phyloP scores from a whole-genome alignment of 441 rosid species.

The Viola pubescens region DNA sequence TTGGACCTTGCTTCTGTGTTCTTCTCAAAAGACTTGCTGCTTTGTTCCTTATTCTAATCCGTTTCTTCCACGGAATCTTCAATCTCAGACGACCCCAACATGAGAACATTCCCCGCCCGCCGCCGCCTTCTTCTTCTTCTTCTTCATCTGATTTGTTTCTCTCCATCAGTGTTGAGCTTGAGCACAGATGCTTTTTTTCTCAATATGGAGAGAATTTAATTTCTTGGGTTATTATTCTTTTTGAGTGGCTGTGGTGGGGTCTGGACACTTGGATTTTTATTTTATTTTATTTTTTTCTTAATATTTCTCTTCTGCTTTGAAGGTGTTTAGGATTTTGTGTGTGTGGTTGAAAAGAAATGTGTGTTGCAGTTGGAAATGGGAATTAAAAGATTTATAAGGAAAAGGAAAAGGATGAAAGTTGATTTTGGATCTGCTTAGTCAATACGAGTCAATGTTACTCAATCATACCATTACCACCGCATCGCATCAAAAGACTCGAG shows the following conservation, averaged over 20 bases:
- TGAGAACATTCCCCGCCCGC: background rate
- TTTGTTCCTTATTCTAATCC: constrained; percentile 12
- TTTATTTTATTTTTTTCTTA: background rate
- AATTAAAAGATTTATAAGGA: too few species aligned
- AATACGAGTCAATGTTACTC: too few species aligned
- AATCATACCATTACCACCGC: too few species aligned
- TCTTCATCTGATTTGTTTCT: constrained; percentile 10
- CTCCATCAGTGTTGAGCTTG: background rate
- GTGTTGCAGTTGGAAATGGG: too few species aligned
- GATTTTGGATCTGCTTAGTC: too few species aligned
- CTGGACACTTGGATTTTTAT: too few species aligned
- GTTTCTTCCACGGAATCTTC: constrained; percentile 45
- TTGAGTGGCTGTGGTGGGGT: constrained; percentile 1
- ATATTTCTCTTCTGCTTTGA: background rate
- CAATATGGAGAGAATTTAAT: too few species aligned
- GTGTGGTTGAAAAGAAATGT: constrained; percentile 26
- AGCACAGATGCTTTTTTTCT: too few species aligned
- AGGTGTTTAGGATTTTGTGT: constrained; percentile 13
- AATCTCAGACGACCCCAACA: constrained; percentile 40
- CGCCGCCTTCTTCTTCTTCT: background rate
- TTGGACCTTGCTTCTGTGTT: constrained; percentile 22
- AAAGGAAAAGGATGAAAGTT: too few species aligned
- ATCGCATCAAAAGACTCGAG: too few species aligned
- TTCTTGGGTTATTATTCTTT: background rate
- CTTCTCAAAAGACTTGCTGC: constrained; percentile 18